These are phyloP conservation scores for Arthonia radiata DNA, from an alignment of 495 filamentous ascomycete genomes.

Conservation along the genomic window DNA sequence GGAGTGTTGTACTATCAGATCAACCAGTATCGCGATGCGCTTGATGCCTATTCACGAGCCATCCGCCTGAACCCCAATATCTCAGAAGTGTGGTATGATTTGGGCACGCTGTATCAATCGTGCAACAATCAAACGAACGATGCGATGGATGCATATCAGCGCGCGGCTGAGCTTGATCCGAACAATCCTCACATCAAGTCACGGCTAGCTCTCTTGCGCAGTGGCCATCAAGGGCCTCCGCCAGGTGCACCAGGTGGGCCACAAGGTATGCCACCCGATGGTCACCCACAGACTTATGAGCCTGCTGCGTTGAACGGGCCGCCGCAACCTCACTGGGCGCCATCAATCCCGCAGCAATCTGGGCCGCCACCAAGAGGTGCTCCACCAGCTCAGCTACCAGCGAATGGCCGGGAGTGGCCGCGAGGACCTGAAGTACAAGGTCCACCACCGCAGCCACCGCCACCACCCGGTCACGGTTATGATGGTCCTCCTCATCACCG, in stretches of 20 bases:
- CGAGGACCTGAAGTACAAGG: no score
- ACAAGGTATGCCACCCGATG: constrained; percentile 66
- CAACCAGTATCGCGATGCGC: constrained; percentile 95
- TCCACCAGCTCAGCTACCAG: constrained; percentile 33
- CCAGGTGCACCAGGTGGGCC: constrained; percentile 36
- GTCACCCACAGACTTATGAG: constrained; percentile 30
- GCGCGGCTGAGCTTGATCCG: constrained; percentile 84
- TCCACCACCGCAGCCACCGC: constrained; percentile 24
- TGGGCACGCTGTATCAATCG: constrained; percentile 94
- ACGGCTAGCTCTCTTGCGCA: constrained; percentile 63
- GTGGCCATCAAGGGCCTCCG: constrained; percentile 45
- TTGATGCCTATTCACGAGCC: constrained; percentile 94
- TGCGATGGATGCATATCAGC: constrained; percentile 84
- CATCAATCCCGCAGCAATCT: constrained; percentile 25
- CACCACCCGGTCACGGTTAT: constrained; percentile 26
- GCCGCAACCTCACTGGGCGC: constrained; percentile 68
- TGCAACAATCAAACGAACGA: constrained; percentile 98
- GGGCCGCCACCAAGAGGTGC: constrained; percentile 30
- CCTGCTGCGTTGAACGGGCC: constrained; percentile 29
- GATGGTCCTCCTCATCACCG: constrained; percentile 53
- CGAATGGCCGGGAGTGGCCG: no score
- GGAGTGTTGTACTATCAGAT: constrained; percentile 99
- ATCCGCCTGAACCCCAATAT: constrained; percentile 97
- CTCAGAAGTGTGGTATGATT: constrained; percentile 97
- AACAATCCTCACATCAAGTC: constrained; percentile 90